A percentile compares a stretch with the other conserved stretches of the same genome.
Evolutionary conservation across 257 asterid genomes (phyloP).

Genomic region (Thymus mandschuricus): DNA sequence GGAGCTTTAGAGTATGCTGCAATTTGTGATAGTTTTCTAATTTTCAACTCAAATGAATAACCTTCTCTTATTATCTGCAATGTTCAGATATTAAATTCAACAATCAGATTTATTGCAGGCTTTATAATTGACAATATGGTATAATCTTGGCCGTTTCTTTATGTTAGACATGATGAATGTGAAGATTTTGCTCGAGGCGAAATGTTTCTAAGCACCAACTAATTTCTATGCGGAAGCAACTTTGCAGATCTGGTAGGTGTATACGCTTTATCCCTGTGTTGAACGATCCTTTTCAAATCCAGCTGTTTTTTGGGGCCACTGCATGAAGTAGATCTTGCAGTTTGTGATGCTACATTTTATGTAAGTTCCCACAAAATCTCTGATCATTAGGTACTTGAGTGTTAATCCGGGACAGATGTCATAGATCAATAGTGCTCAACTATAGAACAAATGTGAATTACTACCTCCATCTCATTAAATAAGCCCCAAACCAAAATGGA

Average conservation of each 20-base stretch:
- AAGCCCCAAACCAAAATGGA: too few relatives aligned
- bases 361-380: conserved; percentile 7
- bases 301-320: conserved; percentile 27
- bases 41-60: not conserved
- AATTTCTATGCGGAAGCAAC: conserved; percentile 2
- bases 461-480: too few relatives aligned
- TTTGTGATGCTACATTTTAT: conserved; percentile 21
- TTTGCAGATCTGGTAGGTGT: not conserved
- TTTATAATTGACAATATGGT: not conserved
- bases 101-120: not conserved
- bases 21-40: not conserved
- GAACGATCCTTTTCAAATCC: conserved; percentile 13
- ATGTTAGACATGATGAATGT: not conserved
- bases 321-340: conserved; percentile 7
- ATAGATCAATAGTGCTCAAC: not conserved
- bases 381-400: conserved; percentile 10
- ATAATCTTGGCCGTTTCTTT: not conserved
- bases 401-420: conserved; percentile 20
- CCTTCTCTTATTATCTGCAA: not conserved
- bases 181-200: not conserved
- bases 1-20: conserved; percentile 1
- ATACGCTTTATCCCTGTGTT: conserved; percentile 9
- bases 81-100: not conserved
- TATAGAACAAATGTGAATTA: conserved; percentile 3
- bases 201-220: not conserved